Conservation (phyloP, 305 asterid genomes). For the Fraxinus velutina region DNA sequence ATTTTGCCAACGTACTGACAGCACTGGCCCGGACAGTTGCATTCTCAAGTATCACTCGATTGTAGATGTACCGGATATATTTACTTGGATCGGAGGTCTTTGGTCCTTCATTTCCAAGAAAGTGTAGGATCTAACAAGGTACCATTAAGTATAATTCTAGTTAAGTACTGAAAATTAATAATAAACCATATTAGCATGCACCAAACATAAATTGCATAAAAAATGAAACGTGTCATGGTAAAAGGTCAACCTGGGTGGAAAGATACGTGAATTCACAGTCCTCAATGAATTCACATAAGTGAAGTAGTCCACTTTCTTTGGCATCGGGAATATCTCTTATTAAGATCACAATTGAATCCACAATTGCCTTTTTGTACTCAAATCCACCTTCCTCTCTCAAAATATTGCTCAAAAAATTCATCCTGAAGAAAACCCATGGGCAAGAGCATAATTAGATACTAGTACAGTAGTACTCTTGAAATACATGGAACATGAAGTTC, state of each 20-base stretch:
- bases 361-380: conserved; percentile 96
- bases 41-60: conserved; percentile 86
- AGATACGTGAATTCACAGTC: conserved; percentile 99
- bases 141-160: conserved; percentile 15
- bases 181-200: background rate
- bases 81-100: conserved; percentile 89
- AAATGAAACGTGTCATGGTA: background rate
- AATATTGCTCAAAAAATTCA: conserved; percentile 96
- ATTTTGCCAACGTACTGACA: conserved; percentile 89
- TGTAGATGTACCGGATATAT: conserved; percentile 85
- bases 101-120: conserved; percentile 97
- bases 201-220: conserved; percentile 1
- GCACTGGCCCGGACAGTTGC: conserved; percentile 98
- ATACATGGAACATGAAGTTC: conserved; percentile 15
- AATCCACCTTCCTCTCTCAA: conserved; percentile 99
- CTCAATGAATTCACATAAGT: conserved; percentile 96
- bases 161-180: background rate
- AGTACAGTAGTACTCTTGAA: background rate
- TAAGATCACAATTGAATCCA: conserved; percentile 93
- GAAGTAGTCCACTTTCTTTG: conserved; percentile 93
- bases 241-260: conserved; percentile 84
- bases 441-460: conserved; percentile 6
- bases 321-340: conserved; percentile 99
- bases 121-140: conserved; percentile 67
- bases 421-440: conserved; percentile 43